Evolutionary conservation across 768 basidiomycete species (phyloP), one percentile per base, ranked within the genome.

Genomic region (Suillus sp.): DNA sequence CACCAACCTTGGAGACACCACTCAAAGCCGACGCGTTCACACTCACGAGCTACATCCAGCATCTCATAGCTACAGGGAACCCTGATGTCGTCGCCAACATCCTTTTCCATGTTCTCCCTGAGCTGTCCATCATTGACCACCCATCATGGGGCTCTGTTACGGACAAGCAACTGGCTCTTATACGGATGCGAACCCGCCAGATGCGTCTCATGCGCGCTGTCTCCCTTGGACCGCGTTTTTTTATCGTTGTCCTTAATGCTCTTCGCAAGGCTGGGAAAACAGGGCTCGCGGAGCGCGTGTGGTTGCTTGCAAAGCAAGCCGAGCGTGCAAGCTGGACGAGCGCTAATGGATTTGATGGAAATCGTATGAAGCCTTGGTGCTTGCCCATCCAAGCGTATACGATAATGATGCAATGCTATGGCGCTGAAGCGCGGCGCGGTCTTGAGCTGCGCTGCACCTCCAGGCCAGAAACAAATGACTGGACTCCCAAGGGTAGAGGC

Each of bases 301-400:
- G 89, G 85, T 66, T 78, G 16, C 77, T 88, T 25, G 89, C 85
- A 10, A 80, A 81, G 67, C 75, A 81, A 63, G 89, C 88, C 0
- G 87, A 91, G 69, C 74, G 71, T 38, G 74, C 74, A 32, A 91
- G 89, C 65, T 59, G 68, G 1, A 66, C 37, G 37, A n/a, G 22
- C 10, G 69, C 71, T 8, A 64, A 60, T 13, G 63, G 67, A 22
- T 66, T 67, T 10, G 65, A 71, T 18, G 68, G 67, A 20, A 65
- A 74, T 27, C 51, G 65, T 25, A 62, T 58, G 34, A 62, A 76
- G 51, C 85, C 88, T 0, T 95, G 92, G 92, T 79, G 79, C 60
- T 74, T 93, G 22, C 84, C 87, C 9, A 75, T 87, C 2, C 79
- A 86, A 10, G 86, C 89, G 1, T 93, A 91, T 71, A 93, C 90